These are phyloP conservation scores for Massarina eburnea DNA, from an alignment of 2,329 filamentous ascomycete species.

Conservation along the genomic window DNA sequence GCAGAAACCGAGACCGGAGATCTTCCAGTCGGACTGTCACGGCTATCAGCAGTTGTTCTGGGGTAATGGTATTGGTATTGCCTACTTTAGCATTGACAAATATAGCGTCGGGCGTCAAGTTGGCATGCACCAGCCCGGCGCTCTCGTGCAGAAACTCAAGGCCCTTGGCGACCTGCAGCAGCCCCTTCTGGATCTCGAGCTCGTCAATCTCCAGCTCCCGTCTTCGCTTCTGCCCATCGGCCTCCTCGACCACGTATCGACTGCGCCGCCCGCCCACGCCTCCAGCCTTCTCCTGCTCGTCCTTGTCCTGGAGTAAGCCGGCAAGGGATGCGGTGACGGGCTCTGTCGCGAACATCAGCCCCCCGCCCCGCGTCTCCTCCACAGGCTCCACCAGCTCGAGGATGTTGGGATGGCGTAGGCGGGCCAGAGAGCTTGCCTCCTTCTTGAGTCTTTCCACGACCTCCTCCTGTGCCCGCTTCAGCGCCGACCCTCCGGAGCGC, in stretches of 20 bases:
- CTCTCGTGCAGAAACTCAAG: slow-evolving; percentile 95
- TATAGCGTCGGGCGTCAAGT: slow-evolving; percentile 89
- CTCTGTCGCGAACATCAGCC: slow-evolving; percentile 94
- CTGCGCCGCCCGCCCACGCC: slow-evolving; percentile 71
- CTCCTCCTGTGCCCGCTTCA: slow-evolving; percentile 84
- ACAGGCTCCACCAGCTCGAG: slow-evolving; percentile 92
- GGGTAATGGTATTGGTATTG: slow-evolving; percentile 18
- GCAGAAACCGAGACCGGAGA: slow-evolving; percentile 90
- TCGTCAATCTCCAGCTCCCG: slow-evolving; percentile 93
- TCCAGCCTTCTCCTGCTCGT: slow-evolving; percentile 74
- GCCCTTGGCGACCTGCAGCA: slow-evolving; percentile 90
- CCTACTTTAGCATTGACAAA: slow-evolving; percentile 88
- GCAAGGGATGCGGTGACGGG: slow-evolving; percentile 86
- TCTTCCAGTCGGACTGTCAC: slow-evolving; percentile 89
- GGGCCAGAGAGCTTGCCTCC: slow-evolving; percentile 85
- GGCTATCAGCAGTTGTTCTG: slow-evolving; percentile 27
- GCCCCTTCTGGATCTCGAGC: slow-evolving; percentile 93
- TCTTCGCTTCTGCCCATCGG: slow-evolving; percentile 68
- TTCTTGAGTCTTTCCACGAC: slow-evolving; percentile 88
- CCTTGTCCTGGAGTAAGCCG: slow-evolving; percentile 80
- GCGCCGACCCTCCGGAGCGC: slow-evolving; percentile 62
- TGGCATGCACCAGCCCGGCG: slow-evolving; percentile 89
- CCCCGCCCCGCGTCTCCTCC: slow-evolving; percentile 88
- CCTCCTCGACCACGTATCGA: slow-evolving; percentile 78
- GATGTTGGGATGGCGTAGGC: slow-evolving; percentile 86